Percentiles rank a stretch among this genome's conserved stretches.
Evolutionary conservation across 2,329 filamentous ascomycete genomes (phyloP).

Genomic region (Sphaerulina vaccinii): DNA sequence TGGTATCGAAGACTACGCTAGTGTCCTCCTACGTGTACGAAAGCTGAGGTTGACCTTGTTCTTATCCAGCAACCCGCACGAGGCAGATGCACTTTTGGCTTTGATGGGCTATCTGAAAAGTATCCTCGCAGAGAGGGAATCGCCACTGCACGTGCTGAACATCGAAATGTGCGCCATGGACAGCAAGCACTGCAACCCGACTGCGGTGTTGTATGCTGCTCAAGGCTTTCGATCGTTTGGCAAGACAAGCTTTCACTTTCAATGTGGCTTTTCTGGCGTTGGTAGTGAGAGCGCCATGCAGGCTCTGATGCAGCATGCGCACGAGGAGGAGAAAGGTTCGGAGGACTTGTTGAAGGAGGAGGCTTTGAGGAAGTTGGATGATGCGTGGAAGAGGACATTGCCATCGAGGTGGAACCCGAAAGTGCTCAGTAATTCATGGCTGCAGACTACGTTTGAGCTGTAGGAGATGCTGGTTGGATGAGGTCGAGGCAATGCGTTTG

Average conservation of each 20-base stretch:
- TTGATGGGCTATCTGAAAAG: slow-evolving; percentile 8
- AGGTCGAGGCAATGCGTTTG: too few species aligned
- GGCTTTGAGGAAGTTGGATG: not conserved
- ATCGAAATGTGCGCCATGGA: slow-evolving; percentile 3
- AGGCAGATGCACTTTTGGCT: not conserved
- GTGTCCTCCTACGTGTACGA: not conserved
- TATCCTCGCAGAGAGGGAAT: not conserved
- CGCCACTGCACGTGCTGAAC: not conserved
- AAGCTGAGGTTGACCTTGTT: not conserved
- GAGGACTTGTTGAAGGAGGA: not conserved
- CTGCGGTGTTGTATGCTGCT: slow-evolving; percentile 14
- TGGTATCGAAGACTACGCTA: slow-evolving; percentile 1
- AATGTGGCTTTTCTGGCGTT: slow-evolving; percentile 13
- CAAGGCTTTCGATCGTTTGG: slow-evolving; percentile 14
- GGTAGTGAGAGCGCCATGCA: slow-evolving; percentile 11
- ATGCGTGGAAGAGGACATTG: too few species aligned
- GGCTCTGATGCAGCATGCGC: not conserved
- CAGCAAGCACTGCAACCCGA: slow-evolving; percentile 3
- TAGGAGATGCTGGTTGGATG: too few species aligned
- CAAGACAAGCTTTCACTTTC: slow-evolving; percentile 12
- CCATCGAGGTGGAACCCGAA: too few species aligned
- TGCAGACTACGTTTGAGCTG: too few species aligned
- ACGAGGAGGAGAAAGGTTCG: not conserved
- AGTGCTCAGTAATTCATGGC: too few species aligned
- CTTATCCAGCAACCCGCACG: not conserved